These are phyloP conservation scores for Blastobotrys illinoisensis DNA, from an alignment of 1,139 yeast genomes.

Conservation along the genomic window DNA sequence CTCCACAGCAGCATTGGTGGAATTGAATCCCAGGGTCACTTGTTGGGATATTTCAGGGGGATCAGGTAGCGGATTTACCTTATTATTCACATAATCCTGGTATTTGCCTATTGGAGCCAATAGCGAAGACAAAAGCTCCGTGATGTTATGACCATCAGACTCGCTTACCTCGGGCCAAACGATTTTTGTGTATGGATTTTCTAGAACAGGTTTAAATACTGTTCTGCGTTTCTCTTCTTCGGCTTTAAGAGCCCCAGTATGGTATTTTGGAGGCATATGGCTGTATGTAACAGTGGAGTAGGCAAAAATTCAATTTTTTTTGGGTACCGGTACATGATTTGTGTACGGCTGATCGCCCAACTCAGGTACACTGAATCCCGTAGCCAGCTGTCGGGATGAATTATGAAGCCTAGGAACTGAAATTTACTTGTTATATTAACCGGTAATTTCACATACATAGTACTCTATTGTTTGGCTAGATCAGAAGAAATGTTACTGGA, in stretches of 20 bases:
- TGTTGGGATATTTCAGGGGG: conserved; percentile 10
- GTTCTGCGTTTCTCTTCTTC: conserved; percentile 14
- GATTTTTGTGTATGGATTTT: conserved; percentile 17
- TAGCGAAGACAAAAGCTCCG: conserved; percentile 11
- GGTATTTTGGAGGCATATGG: conserved; percentile 5
- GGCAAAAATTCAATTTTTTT: not conserved
- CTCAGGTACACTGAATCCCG: no score
- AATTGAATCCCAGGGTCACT: conserved; percentile 19
- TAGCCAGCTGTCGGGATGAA: no score
- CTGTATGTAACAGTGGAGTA: not conserved
- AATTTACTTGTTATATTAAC: no score
- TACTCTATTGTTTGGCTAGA: no score
- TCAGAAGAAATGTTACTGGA: no score
- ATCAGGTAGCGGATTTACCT: conserved; percentile 5
- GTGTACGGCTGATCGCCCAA: not conserved
- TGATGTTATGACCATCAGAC: conserved; percentile 11
- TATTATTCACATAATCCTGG: conserved; percentile 5
- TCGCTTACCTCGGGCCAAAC: conserved; percentile 16
- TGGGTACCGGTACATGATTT: not conserved
- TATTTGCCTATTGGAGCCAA: conserved; percentile 13
- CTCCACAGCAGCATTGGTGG: conserved; percentile 19
- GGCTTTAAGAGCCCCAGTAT: conserved; percentile 12
- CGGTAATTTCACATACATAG: no score
- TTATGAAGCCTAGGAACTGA: no score
- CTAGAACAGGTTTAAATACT: conserved; percentile 21